A percentile compares a stretch with the other conserved stretches of the same genome.
Evolutionary conservation across 345 rosid species (phyloP).

Genomic region (Cardamine occulta): DNA sequence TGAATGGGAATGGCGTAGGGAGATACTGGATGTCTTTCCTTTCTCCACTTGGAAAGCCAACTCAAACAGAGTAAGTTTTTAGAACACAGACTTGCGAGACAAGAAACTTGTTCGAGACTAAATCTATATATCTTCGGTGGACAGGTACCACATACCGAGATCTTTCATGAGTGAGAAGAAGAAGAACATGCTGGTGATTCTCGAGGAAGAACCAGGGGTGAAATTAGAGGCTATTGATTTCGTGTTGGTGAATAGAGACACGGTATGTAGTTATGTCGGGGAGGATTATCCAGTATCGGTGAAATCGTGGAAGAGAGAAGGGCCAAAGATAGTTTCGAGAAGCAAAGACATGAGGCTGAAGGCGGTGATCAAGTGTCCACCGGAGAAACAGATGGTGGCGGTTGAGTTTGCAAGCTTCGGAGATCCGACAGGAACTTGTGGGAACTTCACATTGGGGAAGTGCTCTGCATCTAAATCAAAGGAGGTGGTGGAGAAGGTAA

Average conservation of each 20-base stretch:
- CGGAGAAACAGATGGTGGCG: slow-evolving; percentile 46
- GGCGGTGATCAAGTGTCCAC: slow-evolving; percentile 56
- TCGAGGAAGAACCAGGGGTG: slow-evolving; percentile 67
- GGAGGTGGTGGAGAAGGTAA: slow-evolving; percentile 64
- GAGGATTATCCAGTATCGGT: slow-evolving; percentile 61
- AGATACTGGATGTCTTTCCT: slow-evolving; percentile 77
- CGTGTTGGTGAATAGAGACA: slow-evolving; percentile 63
- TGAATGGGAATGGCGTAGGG: slow-evolving; percentile 83
- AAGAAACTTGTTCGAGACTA: not conserved
- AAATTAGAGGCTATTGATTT: slow-evolving; percentile 56
- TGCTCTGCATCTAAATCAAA: slow-evolving; percentile 59
- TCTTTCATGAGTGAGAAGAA: slow-evolving; percentile 55
- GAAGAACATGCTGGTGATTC: slow-evolving; percentile 64
- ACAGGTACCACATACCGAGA: slow-evolving; percentile 75
- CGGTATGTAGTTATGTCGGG: slow-evolving; percentile 59
- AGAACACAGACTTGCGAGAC: not conserved
- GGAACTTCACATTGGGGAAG: slow-evolving; percentile 50
- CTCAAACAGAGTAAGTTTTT: slow-evolving; percentile 57
- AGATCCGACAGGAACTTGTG: slow-evolving; percentile 66
- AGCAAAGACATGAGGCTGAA: slow-evolving; percentile 46
- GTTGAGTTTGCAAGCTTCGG: slow-evolving; percentile 87
- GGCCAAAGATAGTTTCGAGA: slow-evolving; percentile 34
- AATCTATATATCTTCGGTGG: not conserved
- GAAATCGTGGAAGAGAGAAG: slow-evolving; percentile 52
- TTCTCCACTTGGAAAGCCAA: slow-evolving; percentile 63